These are phyloP conservation scores for Pyrenula aspistea DNA, from an alignment of 495 filamentous ascomycete genomes.

Conservation along the genomic window DNA sequence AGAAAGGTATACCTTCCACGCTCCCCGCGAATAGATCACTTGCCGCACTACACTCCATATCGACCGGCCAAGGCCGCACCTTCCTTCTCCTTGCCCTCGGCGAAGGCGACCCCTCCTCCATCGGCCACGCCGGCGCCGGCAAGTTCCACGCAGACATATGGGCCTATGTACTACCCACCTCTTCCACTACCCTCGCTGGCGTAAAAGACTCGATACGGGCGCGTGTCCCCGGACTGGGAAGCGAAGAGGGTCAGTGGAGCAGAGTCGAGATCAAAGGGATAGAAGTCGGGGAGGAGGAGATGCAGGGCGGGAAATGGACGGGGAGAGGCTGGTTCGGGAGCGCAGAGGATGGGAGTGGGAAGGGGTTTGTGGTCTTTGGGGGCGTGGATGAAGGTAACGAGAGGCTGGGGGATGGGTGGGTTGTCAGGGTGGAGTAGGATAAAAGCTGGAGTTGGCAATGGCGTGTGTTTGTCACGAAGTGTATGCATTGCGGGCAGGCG, in stretches of 20 bases:
- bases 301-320: background rate
- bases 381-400: slow-evolving; percentile 33
- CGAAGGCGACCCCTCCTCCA: slow-evolving; percentile 45
- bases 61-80: slow-evolving; percentile 37
- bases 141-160: slow-evolving; percentile 63
- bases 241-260: slow-evolving; percentile 38
- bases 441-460: too few species aligned
- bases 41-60: slow-evolving; percentile 27
- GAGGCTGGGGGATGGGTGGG: slow-evolving; percentile 35
- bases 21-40: slow-evolving; percentile 29
- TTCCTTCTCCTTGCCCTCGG: slow-evolving; percentile 58
- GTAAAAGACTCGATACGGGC: slow-evolving; percentile 1
- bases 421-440: slow-evolving; percentile 2
- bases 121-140: slow-evolving; percentile 55
- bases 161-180: slow-evolving; percentile 37
- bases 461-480: too few species aligned
- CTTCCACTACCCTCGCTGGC: slow-evolving; percentile 7
- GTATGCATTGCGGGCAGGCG: too few species aligned
- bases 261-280: slow-evolving; percentile 36
- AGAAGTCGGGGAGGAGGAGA: slow-evolving; percentile 18
- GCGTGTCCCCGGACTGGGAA: slow-evolving; percentile 16
- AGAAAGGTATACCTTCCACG: background rate
- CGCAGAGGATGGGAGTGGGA: slow-evolving; percentile 19
- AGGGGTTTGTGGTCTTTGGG: slow-evolving; percentile 29
- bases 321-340: slow-evolving; percentile 30